Evolutionary conservation across 108 stramenopile genomes (phyloP).

Genomic region (Fragilaria crotonensis): DNA sequence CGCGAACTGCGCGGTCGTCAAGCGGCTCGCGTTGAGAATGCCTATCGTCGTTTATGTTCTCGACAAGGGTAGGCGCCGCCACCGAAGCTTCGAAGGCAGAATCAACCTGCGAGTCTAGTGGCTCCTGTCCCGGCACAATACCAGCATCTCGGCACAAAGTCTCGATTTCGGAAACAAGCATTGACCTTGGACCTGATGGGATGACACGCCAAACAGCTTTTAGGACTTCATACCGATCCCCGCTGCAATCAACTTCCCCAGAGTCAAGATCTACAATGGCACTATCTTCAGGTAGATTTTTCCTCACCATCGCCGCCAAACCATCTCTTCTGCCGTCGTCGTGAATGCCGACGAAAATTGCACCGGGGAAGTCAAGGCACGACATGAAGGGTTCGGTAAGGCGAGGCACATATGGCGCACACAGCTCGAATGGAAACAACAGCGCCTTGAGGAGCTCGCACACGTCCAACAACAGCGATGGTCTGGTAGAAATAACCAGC

Average conservation of each 20-base stretch:
- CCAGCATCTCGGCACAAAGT: slow-evolving; percentile 72
- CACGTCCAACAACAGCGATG: slow-evolving; percentile 71
- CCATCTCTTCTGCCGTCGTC: slow-evolving; percentile 58
- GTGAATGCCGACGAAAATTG: slow-evolving; percentile 82
- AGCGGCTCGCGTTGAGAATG: slow-evolving; percentile 36
- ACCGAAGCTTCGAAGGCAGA: slow-evolving; percentile 39
- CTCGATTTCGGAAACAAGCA: slow-evolving; percentile 72
- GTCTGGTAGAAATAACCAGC: slow-evolving; percentile 72
- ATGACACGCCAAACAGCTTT: slow-evolving; percentile 69
- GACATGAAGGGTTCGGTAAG: slow-evolving; percentile 79
- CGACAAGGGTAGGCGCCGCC: slow-evolving; percentile 25
- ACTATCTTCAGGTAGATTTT: slow-evolving; percentile 70
- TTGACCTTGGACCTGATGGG: slow-evolving; percentile 52
- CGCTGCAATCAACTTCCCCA: slow-evolving; percentile 66
- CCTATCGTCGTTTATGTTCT: slow-evolving; percentile 21
- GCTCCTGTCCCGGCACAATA: slow-evolving; percentile 78
- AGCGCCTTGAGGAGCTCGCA: slow-evolving; percentile 76
- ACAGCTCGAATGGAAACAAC: slow-evolving; percentile 78
- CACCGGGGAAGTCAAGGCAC: slow-evolving; percentile 78
- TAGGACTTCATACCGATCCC: slow-evolving; percentile 53
- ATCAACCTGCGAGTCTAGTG: slow-evolving; percentile 61
- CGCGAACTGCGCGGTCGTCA: slow-evolving; percentile 79
- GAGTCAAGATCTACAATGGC: slow-evolving; percentile 74
- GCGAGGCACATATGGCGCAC: slow-evolving; percentile 81
- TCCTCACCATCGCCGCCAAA: slow-evolving; percentile 54